These are phyloP conservation scores for Calamus simplicifolius DNA, from an alignment of 176 grass and related monocot species.

Conservation along the genomic window DNA sequence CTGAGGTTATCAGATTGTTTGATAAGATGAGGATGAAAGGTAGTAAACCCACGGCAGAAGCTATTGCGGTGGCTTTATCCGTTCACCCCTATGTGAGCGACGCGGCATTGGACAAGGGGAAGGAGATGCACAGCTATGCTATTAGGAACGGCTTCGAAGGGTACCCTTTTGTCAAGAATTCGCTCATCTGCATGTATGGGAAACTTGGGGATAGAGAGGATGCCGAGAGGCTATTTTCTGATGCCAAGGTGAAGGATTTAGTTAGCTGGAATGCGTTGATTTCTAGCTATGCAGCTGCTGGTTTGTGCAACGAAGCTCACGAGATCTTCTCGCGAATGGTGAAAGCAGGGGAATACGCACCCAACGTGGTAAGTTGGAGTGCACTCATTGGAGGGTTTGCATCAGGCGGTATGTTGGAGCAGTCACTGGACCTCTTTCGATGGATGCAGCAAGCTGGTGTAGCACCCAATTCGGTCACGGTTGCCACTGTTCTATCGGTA, in stretches of 20 bases:
- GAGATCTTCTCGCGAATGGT: conserved; percentile 35
- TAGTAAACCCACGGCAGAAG: conserved; percentile 34
- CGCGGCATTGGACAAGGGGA: conserved; percentile 27
- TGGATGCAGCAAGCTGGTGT: conserved; percentile 26
- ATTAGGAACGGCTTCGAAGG: conserved; percentile 22
- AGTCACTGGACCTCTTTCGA: conserved; percentile 40
- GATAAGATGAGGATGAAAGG: conserved; percentile 24
- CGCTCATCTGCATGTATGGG: conserved; percentile 58
- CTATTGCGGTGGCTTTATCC: conserved; percentile 36
- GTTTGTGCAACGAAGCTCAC: conserved; percentile 27
- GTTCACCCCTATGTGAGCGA: conserved; percentile 28
- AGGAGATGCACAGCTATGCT: conserved; percentile 32
- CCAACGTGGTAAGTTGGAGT: conserved; percentile 59
- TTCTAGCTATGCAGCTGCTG: conserved; percentile 32
- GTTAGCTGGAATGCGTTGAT: conserved; percentile 59
- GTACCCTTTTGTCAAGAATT: conserved; percentile 47
- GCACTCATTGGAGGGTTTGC: conserved; percentile 43
- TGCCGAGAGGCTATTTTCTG: conserved; percentile 19
- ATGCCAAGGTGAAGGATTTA: conserved; percentile 8
- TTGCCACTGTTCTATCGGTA: conserved; percentile 37
- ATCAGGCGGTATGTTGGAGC: conserved; percentile 11
- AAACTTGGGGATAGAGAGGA: conserved; percentile 37
- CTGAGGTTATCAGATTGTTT: conserved; percentile 28
- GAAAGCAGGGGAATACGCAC: neutral
- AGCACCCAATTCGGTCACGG: conserved; percentile 32